Evolutionary conservation across 2,329 filamentous ascomycete genomes (phyloP), one percentile per base, ranked within the genome.

Genomic region (Pseudogymnoascus sp.): DNA sequence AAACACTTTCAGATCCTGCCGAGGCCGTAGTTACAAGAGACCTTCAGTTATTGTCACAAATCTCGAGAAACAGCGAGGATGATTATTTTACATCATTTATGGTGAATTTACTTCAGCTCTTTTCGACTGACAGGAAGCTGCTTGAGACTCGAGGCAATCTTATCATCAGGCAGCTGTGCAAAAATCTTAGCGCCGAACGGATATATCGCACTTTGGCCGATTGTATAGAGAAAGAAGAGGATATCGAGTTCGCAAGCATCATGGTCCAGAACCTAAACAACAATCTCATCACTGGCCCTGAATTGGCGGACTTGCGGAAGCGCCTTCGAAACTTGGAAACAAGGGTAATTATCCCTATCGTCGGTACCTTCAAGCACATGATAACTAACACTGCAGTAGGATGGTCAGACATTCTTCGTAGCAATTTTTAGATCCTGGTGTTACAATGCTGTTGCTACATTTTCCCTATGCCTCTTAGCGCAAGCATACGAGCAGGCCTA

Each of bases 211-310:
- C 92, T 2, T 81, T 99, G 67, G 96, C 95, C 25, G 95, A 99
- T 70, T 97, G 95, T 69, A 89, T 99, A 8, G 95, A 97, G 75
- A 96, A 93, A 72, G 95, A 99, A 75, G 95, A 97, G 77, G 95
- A 99, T 73, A 86, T 99, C 44, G 96, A 99, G 74, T 99, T 99
- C 76, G 93, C 95, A 14, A 97, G 93, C 73, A 97, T 99, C 70
- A 99, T 99, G 95, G 92, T 99, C 31, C 95, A 99, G 75, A 97
- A 97, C 71, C 82, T 99, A 61, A 99, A 99, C 78, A 99, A 99
- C 75, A 99, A 99, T 71, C 86, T 99, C 62, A 97, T 99, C 68
- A 99, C 96, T 1, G 95, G 96, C 0, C 95, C 96, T 0, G 93
- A 99, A 75, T 80, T 99, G 31, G 87, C 91, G 1, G 96, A 97